phyloP scores from a whole-genome alignment of 176 grass and related monocot species.

The Zoysia pacifica region DNA sequence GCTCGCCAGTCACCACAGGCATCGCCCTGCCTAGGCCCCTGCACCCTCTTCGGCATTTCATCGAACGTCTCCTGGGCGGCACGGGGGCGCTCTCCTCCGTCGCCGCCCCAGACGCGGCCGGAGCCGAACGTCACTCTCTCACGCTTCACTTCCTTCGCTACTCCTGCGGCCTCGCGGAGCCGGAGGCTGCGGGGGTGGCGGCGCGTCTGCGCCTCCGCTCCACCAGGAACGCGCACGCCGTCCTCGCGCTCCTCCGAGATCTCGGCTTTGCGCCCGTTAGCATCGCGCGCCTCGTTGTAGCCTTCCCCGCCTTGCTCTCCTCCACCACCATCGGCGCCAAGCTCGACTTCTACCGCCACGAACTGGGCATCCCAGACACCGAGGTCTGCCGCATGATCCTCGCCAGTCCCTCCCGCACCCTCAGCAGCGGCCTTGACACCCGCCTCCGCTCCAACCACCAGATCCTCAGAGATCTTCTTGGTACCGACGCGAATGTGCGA shows the following conservation, averaged over 20 bases:
- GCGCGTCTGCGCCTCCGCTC: slow-evolving; percentile 33
- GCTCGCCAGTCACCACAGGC: neutral
- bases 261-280: slow-evolving; percentile 18
- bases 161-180: slow-evolving; percentile 30
- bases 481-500: slow-evolving; percentile 29
- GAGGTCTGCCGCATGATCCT: slow-evolving; percentile 33
- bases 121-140: neutral
- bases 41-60: slow-evolving; percentile 25
- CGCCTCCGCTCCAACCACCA: slow-evolving; percentile 46
- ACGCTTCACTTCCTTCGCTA: slow-evolving; percentile 45
- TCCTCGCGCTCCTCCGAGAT: slow-evolving; percentile 39
- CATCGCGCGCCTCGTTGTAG: slow-evolving; percentile 22
- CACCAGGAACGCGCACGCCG: slow-evolving; percentile 37
- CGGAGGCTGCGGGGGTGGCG: neutral
- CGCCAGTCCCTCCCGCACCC: slow-evolving; percentile 12
- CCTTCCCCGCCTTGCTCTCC: neutral
- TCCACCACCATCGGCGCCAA: slow-evolving; percentile 24
- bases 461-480: slow-evolving; percentile 44
- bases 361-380: slow-evolving; percentile 38
- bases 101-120: neutral
- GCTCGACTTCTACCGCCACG: slow-evolving; percentile 50
- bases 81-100: neutral
- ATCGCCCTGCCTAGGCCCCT: neutral
- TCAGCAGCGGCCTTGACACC: slow-evolving; percentile 29
- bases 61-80: slow-evolving; percentile 32